Evolutionary conservation across 192 early-diverging fungal species (phyloP).

Genomic region (Dissophora ornata): DNA sequence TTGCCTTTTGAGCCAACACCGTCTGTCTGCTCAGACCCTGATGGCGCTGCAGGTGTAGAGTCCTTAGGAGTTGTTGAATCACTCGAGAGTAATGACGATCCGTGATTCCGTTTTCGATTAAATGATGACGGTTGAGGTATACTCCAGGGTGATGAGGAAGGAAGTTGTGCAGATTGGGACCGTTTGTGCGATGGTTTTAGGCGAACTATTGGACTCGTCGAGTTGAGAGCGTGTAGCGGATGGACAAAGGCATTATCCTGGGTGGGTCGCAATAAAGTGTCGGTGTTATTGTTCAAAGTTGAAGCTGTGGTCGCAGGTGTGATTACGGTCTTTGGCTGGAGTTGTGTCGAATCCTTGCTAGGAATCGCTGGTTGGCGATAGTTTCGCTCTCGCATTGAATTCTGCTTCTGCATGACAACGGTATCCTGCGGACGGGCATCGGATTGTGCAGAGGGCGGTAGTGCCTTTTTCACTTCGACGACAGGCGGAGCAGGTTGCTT

Average conservation of each 20-base stretch:
- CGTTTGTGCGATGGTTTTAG: conserved; percentile 34
- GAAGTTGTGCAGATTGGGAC: conserved; percentile 45
- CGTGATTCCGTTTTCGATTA: not conserved
- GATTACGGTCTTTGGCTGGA: not conserved
- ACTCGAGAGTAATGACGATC: conserved; percentile 2
- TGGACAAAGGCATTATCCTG: conserved; percentile 14
- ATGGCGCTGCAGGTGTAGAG: not conserved
- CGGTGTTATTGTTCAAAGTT: not conserved
- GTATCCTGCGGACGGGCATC: too few species aligned
- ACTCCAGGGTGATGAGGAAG: conserved; percentile 32
- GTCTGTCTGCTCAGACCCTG: not conserved
- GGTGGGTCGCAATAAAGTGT: not conserved
- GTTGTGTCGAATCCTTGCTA: not conserved
- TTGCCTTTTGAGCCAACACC: not conserved
- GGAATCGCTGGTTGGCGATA: too few species aligned
- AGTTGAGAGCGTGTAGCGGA: conserved; percentile 43
- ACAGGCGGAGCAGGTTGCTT: too few species aligned
- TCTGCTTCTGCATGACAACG: too few species aligned
- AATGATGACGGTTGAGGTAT: conserved; percentile 4
- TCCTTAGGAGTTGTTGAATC: not conserved
- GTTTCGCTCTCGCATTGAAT: too few species aligned
- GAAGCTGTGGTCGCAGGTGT: not conserved
- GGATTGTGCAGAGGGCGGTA: too few species aligned
- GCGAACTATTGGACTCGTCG: conserved; percentile 42
- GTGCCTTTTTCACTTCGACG: too few species aligned